phyloP scores from a whole-genome alignment of 192 early-diverging fungal species.

The Rhizophagus clarus region DNA sequence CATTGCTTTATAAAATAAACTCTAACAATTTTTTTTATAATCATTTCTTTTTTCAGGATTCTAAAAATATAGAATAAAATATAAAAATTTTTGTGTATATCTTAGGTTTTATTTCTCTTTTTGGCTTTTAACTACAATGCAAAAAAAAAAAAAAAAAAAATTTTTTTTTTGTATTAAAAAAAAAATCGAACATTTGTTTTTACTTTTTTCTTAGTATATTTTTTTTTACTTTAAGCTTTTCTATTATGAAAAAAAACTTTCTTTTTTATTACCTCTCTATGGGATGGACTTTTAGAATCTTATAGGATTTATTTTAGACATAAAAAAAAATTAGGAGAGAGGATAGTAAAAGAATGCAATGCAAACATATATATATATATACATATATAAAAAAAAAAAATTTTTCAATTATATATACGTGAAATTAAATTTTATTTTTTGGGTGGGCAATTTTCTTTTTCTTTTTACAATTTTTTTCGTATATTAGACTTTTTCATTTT shows the following conservation, averaged over 20 bases:
- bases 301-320: background rate
- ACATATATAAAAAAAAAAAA: background rate
- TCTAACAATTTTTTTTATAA: too few species aligned
- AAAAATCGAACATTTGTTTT: background rate
- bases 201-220: conserved; percentile 6
- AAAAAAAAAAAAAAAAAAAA: background rate
- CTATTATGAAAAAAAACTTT: background rate
- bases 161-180: background rate
- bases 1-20: too few species aligned
- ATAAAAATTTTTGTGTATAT: conserved; percentile 6
- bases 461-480: too few species aligned
- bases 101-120: background rate
- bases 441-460: background rate
- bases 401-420: background rate
- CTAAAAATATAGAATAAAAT: too few species aligned
- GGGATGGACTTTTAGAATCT: conserved; percentile 9
- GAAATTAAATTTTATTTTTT: background rate
- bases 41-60: background rate
- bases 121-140: background rate
- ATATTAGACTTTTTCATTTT: too few species aligned
- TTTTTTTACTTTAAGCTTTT: background rate
- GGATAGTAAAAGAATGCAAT: too few species aligned
- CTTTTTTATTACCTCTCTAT: background rate
- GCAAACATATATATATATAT: too few species aligned
- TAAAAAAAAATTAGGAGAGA: background rate